Evolutionary conservation across 2,329 filamentous ascomycete species (phyloP).

Genomic region (Karstenula rhodostoma): DNA sequence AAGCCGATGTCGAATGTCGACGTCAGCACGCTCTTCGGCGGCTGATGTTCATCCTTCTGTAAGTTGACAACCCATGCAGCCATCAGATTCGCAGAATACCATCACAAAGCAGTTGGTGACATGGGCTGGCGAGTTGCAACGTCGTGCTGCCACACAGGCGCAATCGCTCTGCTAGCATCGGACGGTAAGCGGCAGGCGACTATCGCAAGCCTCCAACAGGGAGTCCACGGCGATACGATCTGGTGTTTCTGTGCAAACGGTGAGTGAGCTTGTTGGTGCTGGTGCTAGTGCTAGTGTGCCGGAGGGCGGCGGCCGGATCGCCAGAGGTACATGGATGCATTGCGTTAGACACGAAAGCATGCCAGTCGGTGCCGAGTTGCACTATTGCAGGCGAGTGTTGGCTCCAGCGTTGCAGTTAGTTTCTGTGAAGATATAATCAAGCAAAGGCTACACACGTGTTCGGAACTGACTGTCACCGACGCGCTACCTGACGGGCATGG

Average conservation of each 20-base stretch:
- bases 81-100: neutral
- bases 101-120: neutral
- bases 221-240: constrained; percentile 3
- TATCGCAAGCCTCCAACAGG: constrained; percentile 14
- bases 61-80: no score
- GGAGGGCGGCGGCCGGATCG: constrained; percentile 1
- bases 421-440: constrained; percentile 9
- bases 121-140: neutral
- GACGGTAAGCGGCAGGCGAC: neutral
- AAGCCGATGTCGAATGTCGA: neutral
- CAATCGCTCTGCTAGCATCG: neutral
- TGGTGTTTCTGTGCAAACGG: constrained; percentile 10
- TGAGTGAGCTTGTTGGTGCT: constrained; percentile 10
- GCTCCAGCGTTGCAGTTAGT: neutral
- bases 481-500: neutral
- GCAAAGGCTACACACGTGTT: constrained; percentile 6
- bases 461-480: no score
- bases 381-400: constrained; percentile 7
- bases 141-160: neutral
- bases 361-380: neutral
- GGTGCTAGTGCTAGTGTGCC: neutral
- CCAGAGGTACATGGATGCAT: neutral
- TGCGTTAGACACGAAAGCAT: neutral
- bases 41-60: neutral
- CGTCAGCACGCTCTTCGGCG: neutral